Conservation (phyloP, 2,329 filamentous ascomycete genomes). For the Meredithiella fracta region DNA sequence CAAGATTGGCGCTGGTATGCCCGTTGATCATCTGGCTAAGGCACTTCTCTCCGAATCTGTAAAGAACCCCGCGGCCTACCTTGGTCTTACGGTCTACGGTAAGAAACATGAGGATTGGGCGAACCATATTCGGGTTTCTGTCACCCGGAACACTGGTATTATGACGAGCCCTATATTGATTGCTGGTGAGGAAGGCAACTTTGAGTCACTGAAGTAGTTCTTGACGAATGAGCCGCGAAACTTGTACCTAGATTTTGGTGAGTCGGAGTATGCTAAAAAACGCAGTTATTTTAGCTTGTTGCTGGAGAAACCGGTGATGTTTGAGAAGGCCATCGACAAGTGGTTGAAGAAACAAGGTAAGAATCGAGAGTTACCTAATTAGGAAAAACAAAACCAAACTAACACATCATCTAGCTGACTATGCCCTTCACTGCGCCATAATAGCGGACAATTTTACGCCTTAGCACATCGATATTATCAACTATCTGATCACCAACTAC, state of each 20-base stretch:
- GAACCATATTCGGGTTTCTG: slow-evolving; percentile 34
- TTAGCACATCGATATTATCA: slow-evolving; percentile 37
- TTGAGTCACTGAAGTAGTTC: slow-evolving; percentile 65
- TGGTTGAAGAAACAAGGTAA: slow-evolving; percentile 47
- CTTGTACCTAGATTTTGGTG: slow-evolving; percentile 50
- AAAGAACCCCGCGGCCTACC: slow-evolving; percentile 55
- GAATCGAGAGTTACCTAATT: slow-evolving; percentile 18
- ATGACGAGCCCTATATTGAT: slow-evolving; percentile 34
- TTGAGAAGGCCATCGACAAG: slow-evolving; percentile 37
- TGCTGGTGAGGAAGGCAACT: slow-evolving; percentile 37
- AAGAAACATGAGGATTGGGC: slow-evolving; percentile 63
- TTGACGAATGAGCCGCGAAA: slow-evolving; percentile 51
- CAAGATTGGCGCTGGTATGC: slow-evolving; percentile 50
- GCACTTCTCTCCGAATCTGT: slow-evolving; percentile 46
- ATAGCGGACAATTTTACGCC: slow-evolving; percentile 24
- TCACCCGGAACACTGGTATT: slow-evolving; percentile 29
- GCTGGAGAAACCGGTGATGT: slow-evolving; percentile 24
- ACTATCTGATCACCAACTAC: slow-evolving; percentile 46
- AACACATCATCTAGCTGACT: slow-evolving; percentile 29
- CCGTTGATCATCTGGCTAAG: slow-evolving; percentile 49
- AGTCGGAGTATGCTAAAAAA: slow-evolving; percentile 39
- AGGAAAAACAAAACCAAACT: not conserved
- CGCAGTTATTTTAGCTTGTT: slow-evolving; percentile 48
- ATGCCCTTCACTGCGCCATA: slow-evolving; percentile 51
- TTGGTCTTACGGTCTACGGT: slow-evolving; percentile 60